These are phyloP conservation scores for Pythium dissimile DNA, from an alignment of 352 stramenopile species.

Conservation along the genomic window DNA sequence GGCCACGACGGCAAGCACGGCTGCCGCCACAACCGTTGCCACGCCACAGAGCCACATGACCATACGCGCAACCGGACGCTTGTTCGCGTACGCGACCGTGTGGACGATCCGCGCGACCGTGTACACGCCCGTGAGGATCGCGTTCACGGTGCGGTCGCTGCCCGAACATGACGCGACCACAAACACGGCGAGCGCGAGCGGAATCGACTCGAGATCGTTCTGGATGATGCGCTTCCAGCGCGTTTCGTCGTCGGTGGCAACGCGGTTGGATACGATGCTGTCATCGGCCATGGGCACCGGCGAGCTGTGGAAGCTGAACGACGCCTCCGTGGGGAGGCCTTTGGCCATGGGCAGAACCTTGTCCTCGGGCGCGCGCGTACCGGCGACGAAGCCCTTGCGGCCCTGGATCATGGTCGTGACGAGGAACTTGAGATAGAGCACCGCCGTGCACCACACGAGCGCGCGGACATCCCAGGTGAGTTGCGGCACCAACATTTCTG, in stretches of 20 bases:
- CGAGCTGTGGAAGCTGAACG: slow-evolving; percentile 6
- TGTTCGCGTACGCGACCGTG: slow-evolving; percentile 26
- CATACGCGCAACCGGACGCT: slow-evolving; percentile 23
- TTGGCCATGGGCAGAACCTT: slow-evolving; percentile 13
- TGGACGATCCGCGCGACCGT: slow-evolving; percentile 30
- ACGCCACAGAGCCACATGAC: slow-evolving; percentile 21
- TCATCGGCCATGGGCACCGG: slow-evolving; percentile 1
- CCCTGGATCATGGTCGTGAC: slow-evolving; percentile 43
- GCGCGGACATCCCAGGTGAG: slow-evolving; percentile 5
- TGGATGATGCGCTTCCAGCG: slow-evolving; percentile 42
- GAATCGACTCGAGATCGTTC: slow-evolving; percentile 66
- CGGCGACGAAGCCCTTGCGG: slow-evolving; percentile 40
- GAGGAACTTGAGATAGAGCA: slow-evolving; percentile 68
- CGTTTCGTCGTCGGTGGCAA: slow-evolving; percentile 3
- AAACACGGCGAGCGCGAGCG: slow-evolving; percentile 47
- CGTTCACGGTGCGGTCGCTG: slow-evolving; percentile 33
- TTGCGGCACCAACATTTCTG: neutral
- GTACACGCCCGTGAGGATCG: slow-evolving; percentile 17
- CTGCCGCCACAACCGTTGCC: slow-evolving; percentile 11
- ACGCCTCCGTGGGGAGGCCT: neutral
- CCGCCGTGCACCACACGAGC: slow-evolving; percentile 25
- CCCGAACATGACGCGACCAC: slow-evolving; percentile 32
- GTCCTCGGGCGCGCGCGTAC: slow-evolving; percentile 44
- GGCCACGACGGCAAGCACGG: slow-evolving; percentile 7
- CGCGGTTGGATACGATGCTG: neutral